A percentile compares a stretch with the other conserved stretches of the same genome.
phyloP scores from a whole-genome alignment of 2,329 filamentous ascomycete genomes.

The Botrytis porri region DNA sequence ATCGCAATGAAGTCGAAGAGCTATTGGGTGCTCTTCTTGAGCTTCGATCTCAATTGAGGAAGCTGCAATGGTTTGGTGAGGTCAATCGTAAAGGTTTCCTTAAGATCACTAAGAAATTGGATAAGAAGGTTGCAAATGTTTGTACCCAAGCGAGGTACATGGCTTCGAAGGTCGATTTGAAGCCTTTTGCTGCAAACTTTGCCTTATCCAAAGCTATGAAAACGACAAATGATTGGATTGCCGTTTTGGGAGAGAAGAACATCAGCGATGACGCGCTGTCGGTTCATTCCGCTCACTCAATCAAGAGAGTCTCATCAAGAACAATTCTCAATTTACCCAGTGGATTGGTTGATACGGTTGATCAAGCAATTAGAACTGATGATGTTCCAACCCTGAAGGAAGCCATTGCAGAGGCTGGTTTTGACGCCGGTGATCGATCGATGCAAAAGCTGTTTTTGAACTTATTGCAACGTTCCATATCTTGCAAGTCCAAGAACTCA shows the following conservation, averaged over 20 bases:
- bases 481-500: constrained; percentile 63
- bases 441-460: constrained; percentile 72
- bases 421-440: constrained; percentile 50
- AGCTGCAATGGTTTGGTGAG: constrained; percentile 96
- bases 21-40: constrained; percentile 87
- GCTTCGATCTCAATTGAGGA: constrained; percentile 79
- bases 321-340: constrained; percentile 70
- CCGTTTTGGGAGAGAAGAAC: constrained; percentile 73
- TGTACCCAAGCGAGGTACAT: constrained; percentile 83
- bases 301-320: constrained; percentile 74
- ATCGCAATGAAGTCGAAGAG: constrained; percentile 87
- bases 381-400: constrained; percentile 56
- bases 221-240: constrained; percentile 87
- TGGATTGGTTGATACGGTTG: constrained; percentile 66
- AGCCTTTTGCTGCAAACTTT: constrained; percentile 77
- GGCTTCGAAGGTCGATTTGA: constrained; percentile 83
- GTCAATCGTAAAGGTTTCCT: constrained; percentile 93
- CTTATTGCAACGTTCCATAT: constrained; percentile 74
- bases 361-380: constrained; percentile 69
- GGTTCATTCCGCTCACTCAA: constrained; percentile 63
- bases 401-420: constrained; percentile 56
- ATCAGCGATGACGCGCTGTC: constrained; percentile 73
- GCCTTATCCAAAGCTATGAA: constrained; percentile 57
- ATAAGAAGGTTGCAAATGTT: constrained; percentile 82
- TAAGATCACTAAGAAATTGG: constrained; percentile 98